Evolutionary conservation across 2,329 filamentous ascomycete species (phyloP).

Genomic region (Ophiosphaerella korrae): DNA sequence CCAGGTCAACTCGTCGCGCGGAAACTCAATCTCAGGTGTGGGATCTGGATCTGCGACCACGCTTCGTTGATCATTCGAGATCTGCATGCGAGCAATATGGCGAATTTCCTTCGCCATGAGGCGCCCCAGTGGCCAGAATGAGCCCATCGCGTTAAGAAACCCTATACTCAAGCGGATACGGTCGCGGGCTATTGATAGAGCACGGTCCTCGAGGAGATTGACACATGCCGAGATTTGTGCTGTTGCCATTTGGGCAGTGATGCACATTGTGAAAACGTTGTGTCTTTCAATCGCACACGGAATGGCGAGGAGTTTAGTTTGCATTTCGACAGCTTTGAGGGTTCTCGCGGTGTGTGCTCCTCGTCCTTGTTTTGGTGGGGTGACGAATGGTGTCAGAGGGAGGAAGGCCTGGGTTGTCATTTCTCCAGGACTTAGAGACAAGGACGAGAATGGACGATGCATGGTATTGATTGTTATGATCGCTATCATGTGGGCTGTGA

Average conservation of each 20-base stretch:
- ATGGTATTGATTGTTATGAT: constrained; percentile 45
- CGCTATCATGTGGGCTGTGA: constrained; percentile 81
- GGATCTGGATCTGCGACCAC: constrained; percentile 13
- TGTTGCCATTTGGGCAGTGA: constrained; percentile 33
- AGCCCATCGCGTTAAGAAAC: constrained; percentile 68
- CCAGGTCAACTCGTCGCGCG: constrained; percentile 36
- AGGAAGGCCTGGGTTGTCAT: constrained; percentile 62
- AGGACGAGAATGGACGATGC: constrained; percentile 51
- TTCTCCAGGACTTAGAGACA: constrained; percentile 37
- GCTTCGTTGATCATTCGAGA: constrained; percentile 29
- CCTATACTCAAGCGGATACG: constrained; percentile 79
- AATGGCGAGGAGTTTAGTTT: constrained; percentile 75
- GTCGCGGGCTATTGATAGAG: constrained; percentile 70
- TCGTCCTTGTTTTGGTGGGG: constrained; percentile 53
- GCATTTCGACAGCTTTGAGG: constrained; percentile 74
- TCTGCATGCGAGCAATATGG: constrained; percentile 72
- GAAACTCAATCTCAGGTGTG: constrained; percentile 29
- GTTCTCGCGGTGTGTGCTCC: constrained; percentile 75
- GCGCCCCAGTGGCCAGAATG: constrained; percentile 72
- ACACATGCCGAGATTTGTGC: constrained; percentile 67
- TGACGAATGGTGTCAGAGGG: constrained; percentile 54
- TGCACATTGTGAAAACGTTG: constrained; percentile 49
- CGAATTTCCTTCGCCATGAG: constrained; percentile 75
- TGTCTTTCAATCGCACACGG: constrained; percentile 74
- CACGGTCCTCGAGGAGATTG: constrained; percentile 53